Evolutionary conservation across 495 filamentous ascomycete species (phyloP).

Genomic region (Achaetomiella virescens): DNA sequence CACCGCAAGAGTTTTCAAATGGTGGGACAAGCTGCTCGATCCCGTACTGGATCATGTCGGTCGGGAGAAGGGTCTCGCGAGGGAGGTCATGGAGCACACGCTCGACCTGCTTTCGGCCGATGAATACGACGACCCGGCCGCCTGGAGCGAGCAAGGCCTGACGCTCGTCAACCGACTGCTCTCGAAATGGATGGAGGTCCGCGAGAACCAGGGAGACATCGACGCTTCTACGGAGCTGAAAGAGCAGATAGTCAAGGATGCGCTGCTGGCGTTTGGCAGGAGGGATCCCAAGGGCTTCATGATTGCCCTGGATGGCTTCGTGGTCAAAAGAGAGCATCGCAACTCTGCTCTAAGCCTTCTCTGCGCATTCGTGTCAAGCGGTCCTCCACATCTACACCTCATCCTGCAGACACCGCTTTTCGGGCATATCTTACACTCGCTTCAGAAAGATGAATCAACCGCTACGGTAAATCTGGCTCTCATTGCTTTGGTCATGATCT

Average conservation of each 20-base stretch:
- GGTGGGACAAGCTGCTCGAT: conserved; percentile 60
- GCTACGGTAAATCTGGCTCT: conserved; percentile 61
- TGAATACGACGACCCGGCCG: conserved; percentile 50
- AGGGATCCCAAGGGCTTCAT: conserved; percentile 65
- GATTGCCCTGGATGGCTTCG: conserved; percentile 50
- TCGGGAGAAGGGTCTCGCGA: conserved; percentile 51
- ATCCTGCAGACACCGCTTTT: conserved; percentile 61
- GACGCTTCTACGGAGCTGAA: conserved; percentile 44
- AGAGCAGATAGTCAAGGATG: conserved; percentile 48
- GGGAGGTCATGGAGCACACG: conserved; percentile 48
- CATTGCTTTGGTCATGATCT: conserved; percentile 63
- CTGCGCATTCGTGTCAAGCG: conserved; percentile 56
- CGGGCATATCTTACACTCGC: conserved; percentile 57
- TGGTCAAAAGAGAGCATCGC: conserved; percentile 53
- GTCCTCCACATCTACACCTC: conserved; percentile 66
- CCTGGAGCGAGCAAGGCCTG: conserved; percentile 30
- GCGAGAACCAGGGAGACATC: conserved; percentile 40
- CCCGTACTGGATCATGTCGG: conserved; percentile 52
- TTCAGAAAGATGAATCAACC: conserved; percentile 66
- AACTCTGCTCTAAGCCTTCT: conserved; percentile 53
- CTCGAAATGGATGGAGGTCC: conserved; percentile 53
- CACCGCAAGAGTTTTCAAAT: conserved; percentile 49
- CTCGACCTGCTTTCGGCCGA: conserved; percentile 52
- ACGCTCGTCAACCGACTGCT: conserved; percentile 49
- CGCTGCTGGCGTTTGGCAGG: conserved; percentile 54